Base-by-base conservation (phyloP, 1,139 yeast species). In the Geotrichum fermentans region DNA sequence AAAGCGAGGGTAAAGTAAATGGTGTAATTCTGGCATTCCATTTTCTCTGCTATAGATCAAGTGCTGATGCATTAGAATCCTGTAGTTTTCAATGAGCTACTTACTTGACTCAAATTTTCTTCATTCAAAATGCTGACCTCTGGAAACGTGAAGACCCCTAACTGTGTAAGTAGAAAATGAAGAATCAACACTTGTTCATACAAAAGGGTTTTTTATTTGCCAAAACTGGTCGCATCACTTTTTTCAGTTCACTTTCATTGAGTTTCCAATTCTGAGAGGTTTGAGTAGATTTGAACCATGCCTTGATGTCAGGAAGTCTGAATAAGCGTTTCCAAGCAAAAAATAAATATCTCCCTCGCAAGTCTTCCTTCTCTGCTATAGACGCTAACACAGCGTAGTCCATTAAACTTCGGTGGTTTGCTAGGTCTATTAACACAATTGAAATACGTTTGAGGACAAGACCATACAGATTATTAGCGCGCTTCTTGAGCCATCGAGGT, bases 341-440 rank as follows among this genome's bases (percentile, higher is more conserved):
- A 55, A 66, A 61, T 40, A 57, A 32, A 51, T 57, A 49, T 51
- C 57, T 51, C 21, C 63, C 61, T 30, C 55, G 41, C 35, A 62
- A 39, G 14, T 56, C 56, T 37, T 52, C 38, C n/a, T 45, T 41
- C 6, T 49, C 43, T n/a, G 81, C 74, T 43, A 81, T 60, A 43
- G 70, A 67, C 3, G 73, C 72, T 43, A 81, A 62, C 0, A 78
- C 66, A 11, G 79, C 61, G 59, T 77, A 75, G 59, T 82, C 89
- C 0, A 74, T 73, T 14, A 77, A 56, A 1, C 85, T 78, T 38
- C 64, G 68, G 59, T 82, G 89, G 56, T 82, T 82, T 50, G 77
- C 63, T 42, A 6, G 10, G 16, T 5, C 13, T n/a, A 2, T 28
- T 21, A 21, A 30, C 10, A 20, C 42, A n/a, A n/a, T n/a, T n/a